Conservation (phyloP, 257 asterid species). For the Nicotiana paniculata region DNA sequence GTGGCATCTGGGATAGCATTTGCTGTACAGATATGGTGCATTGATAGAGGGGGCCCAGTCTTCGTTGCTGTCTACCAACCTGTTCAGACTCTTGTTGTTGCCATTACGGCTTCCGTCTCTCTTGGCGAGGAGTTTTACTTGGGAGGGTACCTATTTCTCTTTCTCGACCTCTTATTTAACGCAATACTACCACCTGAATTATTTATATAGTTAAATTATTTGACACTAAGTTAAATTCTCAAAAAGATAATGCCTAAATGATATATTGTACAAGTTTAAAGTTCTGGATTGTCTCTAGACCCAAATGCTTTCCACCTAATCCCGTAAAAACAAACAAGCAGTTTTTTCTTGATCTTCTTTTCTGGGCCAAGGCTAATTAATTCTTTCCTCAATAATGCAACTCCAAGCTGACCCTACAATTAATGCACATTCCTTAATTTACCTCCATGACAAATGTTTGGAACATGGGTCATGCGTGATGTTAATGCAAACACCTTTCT, state of each 20-base stretch:
- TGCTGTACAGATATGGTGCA: slow-evolving; percentile 99
- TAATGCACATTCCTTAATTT: neutral
- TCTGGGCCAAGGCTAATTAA: neutral
- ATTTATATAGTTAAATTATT: too few relatives aligned
- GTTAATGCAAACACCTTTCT: too few relatives aligned
- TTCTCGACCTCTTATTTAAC: neutral
- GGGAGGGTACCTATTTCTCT: slow-evolving; percentile 62
- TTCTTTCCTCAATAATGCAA: neutral
- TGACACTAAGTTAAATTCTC: neutral
- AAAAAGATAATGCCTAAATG: too few relatives aligned
- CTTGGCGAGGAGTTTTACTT: slow-evolving; percentile 77
- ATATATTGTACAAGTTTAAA: too few relatives aligned
- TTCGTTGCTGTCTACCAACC: slow-evolving; percentile 98
- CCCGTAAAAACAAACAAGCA: neutral
- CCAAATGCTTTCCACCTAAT: neutral
- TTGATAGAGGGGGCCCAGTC: slow-evolving; percentile 94
- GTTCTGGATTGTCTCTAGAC: neutral
- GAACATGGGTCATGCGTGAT: neutral
- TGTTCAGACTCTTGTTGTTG: slow-evolving; percentile 95
- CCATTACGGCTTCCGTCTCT: slow-evolving; percentile 64
- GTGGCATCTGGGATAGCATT: slow-evolving; percentile 98
- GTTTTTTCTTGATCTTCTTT: neutral
- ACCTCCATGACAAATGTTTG: neutral
- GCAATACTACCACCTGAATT: too few relatives aligned
- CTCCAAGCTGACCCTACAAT: neutral